Conservation (phyloP, 352 stramenopile species). For the Pythium aristosporum region DNA sequence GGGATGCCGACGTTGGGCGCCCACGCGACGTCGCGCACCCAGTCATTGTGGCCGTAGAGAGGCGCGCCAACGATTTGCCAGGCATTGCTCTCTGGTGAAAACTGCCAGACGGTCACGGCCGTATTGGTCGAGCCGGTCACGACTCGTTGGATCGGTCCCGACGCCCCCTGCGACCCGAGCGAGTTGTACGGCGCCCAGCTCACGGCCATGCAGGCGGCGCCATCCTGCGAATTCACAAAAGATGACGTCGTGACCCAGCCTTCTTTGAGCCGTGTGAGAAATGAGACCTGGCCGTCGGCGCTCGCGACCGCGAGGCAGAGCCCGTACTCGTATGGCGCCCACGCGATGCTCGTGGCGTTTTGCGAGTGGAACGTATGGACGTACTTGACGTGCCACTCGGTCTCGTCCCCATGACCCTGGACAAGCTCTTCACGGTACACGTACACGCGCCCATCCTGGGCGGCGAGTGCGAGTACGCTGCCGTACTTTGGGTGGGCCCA, state of each 20-base stretch:
- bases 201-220: conserved; percentile 71
- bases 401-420: conserved; percentile 41
- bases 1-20: conserved; percentile 82
- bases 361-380: conserved; percentile 70
- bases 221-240: conserved; percentile 73
- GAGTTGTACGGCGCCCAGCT: conserved; percentile 89
- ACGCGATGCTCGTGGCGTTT: conserved; percentile 80
- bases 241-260: conserved; percentile 80
- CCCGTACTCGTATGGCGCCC: conserved; percentile 87
- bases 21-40: conserved; percentile 84
- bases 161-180: conserved; percentile 63
- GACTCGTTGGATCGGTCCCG: conserved; percentile 70
- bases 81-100: conserved; percentile 37
- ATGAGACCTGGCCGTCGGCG: conserved; percentile 81
- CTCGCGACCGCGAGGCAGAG: conserved; percentile 76
- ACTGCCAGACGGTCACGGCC: conserved; percentile 59
- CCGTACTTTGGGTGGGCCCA: conserved; percentile 88
- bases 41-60: conserved; percentile 73
- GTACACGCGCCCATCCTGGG: conserved; percentile 83
- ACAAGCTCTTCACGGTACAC: conserved; percentile 79
- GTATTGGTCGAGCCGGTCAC: conserved; percentile 72
- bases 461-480: conserved; percentile 71
- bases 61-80: conserved; percentile 45
- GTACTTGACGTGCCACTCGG: conserved; percentile 76
- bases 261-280: conserved; percentile 79